phyloP scores from a whole-genome alignment of 352 stramenopile species.

The Phytophthora cryptogea region DNA sequence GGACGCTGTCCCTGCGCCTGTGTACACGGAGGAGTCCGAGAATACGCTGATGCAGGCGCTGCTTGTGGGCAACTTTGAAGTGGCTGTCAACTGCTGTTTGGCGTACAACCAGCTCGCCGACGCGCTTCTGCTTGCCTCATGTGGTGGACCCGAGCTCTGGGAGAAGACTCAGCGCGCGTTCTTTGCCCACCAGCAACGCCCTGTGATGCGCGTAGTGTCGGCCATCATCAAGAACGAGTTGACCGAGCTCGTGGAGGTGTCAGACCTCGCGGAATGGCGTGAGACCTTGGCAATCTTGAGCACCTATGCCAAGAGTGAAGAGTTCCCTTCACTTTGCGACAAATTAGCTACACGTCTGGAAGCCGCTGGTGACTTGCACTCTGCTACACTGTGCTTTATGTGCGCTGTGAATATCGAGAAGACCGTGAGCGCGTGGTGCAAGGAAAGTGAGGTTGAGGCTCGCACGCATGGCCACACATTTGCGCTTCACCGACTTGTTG shows the following conservation, averaged over 20 bases:
- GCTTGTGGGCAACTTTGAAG: conserved; percentile 98
- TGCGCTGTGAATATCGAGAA: conserved; percentile 93
- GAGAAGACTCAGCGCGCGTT: conserved; percentile 95
- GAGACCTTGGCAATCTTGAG: conserved; percentile 98
- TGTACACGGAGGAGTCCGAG: conserved; percentile 92
- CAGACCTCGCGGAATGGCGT: conserved; percentile 94
- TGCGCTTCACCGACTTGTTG: conserved; percentile 95
- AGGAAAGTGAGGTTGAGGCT: conserved; percentile 85
- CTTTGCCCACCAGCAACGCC: conserved; percentile 90
- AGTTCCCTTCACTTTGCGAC: conserved; percentile 96
- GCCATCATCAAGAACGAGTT: conserved; percentile 97
- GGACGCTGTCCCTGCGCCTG: conserved; percentile 57
- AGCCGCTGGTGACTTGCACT: conserved; percentile 86
- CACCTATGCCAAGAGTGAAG: conserved; percentile 97
- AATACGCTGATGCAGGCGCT: conserved; percentile 94
- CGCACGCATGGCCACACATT: conserved; percentile 68
- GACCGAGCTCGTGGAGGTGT: conserved; percentile 79
- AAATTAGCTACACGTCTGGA: conserved; percentile 93
- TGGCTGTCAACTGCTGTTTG: conserved; percentile 97
- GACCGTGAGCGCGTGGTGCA: conserved; percentile 89
- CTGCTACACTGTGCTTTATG: conserved; percentile 97
- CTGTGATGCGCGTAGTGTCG: conserved; percentile 96
- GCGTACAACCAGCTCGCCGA: conserved; percentile 96
- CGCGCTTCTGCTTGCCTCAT: conserved; percentile 93
- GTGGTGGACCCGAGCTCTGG: conserved; percentile 95